Evolutionary conservation across 1,284 basidiomycete genomes (phyloP), one percentile per base, ranked within the genome.

Genomic region (Sutorius eximius): DNA sequence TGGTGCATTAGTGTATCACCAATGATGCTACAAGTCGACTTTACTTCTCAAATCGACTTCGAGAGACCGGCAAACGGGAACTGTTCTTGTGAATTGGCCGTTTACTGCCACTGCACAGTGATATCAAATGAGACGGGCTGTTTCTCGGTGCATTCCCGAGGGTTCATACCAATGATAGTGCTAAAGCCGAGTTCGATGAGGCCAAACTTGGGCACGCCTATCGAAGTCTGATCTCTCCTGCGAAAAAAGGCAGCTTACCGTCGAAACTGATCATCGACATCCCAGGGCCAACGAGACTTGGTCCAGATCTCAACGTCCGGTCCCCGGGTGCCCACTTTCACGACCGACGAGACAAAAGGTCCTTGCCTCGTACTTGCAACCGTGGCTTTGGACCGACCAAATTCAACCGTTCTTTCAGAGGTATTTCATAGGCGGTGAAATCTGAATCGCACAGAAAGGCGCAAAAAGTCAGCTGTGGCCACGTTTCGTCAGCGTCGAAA

Each of bases 31-130:
- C 3, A n/a, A 13, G 2, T 0, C 3, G 6, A 12, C 8, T 44
- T 8, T 46, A 67, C 65, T 12, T 54, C 47, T 7, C 22, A 32
- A 24, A 61, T 37, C 11, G 58, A 66, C 9, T 18, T 32, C 4
- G 53, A 45, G 32, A 65, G 52, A 0, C n/a, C 32, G 1, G 27
- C 2, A 44, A 64, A 64, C 1, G 61, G 59, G 34, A 66, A 63
- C 0, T 2, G 22, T 9, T 22, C 49, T n/a, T 27, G 41, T 3
- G 16, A 6, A 13, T 15, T 18, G 7, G 16, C 20, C 2, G 20
- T 11, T 6, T 10, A 32, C 6, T 30, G 38, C 15, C 47, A 18
- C 29, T 45, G 46, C n/a, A 65, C 12, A 15, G 47, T 45, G 22
- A 54, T 47, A 30, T 60, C 55, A 33, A 57, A 54, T 27, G 37